phyloP scores from a whole-genome alignment of 768 basidiomycete genomes.

The Lactifluus subvellereus region DNA sequence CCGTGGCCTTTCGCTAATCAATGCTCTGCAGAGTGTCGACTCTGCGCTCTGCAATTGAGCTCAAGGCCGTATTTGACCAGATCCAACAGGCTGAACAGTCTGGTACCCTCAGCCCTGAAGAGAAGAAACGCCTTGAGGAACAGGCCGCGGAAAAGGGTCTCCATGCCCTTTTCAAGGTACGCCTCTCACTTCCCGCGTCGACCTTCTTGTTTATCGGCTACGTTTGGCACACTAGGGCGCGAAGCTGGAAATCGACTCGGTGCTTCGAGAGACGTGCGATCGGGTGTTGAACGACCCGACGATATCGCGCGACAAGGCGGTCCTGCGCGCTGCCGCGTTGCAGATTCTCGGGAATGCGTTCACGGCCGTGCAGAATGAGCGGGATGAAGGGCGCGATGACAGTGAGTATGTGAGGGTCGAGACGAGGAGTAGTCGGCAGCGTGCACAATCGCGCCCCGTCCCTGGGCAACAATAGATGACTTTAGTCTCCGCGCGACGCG shows the following conservation, averaged over 20 bases:
- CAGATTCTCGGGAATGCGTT: constrained; percentile 84
- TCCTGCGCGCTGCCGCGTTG: constrained; percentile 72
- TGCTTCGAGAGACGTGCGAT: constrained; percentile 85
- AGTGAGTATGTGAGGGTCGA: constrained; percentile 81
- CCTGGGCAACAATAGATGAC: background rate
- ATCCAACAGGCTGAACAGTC: constrained; percentile 86
- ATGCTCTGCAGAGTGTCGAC: constrained; percentile 61
- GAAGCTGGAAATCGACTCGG: constrained; percentile 86
- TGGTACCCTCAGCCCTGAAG: constrained; percentile 71
- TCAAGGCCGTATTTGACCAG: constrained; percentile 87
- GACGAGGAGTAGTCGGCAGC: constrained; percentile 56
- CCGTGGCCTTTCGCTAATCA: constrained; percentile 2
- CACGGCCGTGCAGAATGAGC: constrained; percentile 60
- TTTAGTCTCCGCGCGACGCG: background rate
- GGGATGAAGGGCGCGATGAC: constrained; percentile 45
- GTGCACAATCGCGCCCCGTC: constrained; percentile 20
- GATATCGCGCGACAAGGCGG: constrained; percentile 50
- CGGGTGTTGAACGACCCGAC: constrained; percentile 58
- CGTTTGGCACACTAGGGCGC: constrained; percentile 51
- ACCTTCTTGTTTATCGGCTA: background rate
- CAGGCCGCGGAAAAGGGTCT: constrained; percentile 91
- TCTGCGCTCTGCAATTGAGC: constrained; percentile 77
- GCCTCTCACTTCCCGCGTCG: constrained; percentile 5
- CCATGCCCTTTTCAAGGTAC: constrained; percentile 84
- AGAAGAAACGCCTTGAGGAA: constrained; percentile 79